Evolutionary conservation across 2,329 filamentous ascomycete species (phyloP), one percentile per base, ranked within the genome.

Genomic region (Apiospora sp.): DNA sequence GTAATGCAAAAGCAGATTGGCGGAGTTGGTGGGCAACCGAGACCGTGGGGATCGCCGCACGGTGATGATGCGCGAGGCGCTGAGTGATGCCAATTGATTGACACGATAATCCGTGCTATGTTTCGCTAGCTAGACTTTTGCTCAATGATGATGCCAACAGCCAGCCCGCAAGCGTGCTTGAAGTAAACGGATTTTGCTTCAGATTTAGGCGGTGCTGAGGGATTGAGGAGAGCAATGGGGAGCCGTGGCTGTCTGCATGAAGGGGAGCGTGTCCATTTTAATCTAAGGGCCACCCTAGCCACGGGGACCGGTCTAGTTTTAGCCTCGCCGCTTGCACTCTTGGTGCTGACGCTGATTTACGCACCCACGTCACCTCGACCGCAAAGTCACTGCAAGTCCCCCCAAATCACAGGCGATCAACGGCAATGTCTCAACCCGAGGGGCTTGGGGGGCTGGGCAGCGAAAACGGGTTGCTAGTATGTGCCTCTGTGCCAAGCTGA

Each of bases 371-470:
- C 54, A 61, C 54, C 27, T 34, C 16, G 27, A 58, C 51, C 34
- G 30, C 54, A 61, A 61, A 37, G 22, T 24, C 19, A 22, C 22
- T 12, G 10, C 48, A 49, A n/a, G 5, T 13, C 30, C 34, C 58
- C 58, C 58, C 58, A 64, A 41, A 64, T 41, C 58, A 64, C 58
- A 41, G 22, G 30, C 58, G 34, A 64, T 64, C 58, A 64, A 64
- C 58, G 58, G 58, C 58, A 64, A 64, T 41, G 58, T 64, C 58
- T 64, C 58, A 41, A 64, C 13, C 58, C 58, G 58, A 34, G 58
- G 27, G 58, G 34, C 34, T 64, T 41, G 34, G 58, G 58, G 34
- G 58, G 58, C 58, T 64, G 58, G 58, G 58, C 58, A 64, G 19
- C 34, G 19, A 64, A 54, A 58, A 24, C 49, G 37, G 37, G 6